A percentile compares a stretch with the other conserved stretches of the same genome.
Conservation (phyloP, 177 flowering plant genomes). For the Tripterygium wilfordii region DNA sequence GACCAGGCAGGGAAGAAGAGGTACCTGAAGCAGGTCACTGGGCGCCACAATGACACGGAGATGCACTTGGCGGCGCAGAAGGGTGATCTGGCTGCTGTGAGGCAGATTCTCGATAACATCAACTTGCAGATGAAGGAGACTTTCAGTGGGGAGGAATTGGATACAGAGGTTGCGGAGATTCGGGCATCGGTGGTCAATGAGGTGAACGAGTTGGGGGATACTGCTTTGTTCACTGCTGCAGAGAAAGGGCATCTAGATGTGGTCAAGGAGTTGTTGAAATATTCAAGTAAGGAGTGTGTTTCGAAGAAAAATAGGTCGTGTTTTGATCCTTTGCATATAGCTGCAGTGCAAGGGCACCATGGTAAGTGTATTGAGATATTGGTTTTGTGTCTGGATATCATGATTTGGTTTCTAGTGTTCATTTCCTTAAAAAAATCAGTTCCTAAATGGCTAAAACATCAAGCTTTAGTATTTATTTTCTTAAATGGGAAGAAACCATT, state of each 20-base stretch:
- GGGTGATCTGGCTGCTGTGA: conserved; percentile 42
- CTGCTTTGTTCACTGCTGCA: no score
- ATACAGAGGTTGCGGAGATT: conserved; percentile 49
- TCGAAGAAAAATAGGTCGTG: conserved; percentile 42
- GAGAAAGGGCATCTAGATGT: conserved; percentile 53
- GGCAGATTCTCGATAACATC: conserved; percentile 34
- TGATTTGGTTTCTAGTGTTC: no score
- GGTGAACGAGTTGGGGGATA: no score
- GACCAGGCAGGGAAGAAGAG: conserved; percentile 48
- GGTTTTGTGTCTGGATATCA: neutral
- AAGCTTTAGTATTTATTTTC: no score
- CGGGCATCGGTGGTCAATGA: conserved; percentile 43
- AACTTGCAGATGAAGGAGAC: conserved; percentile 35
- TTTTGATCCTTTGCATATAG: conserved; percentile 33
- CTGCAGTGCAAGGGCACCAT: conserved; percentile 37
- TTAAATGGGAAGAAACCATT: no score
- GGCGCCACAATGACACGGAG: conserved; percentile 52
- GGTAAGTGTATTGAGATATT: conserved; percentile 22
- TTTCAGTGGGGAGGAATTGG: conserved; percentile 32
- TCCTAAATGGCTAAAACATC: no score
- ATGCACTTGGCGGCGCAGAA: conserved; percentile 55
- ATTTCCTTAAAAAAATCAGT: no score
- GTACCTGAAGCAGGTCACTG: conserved; percentile 62
- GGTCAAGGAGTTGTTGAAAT: conserved; percentile 52
- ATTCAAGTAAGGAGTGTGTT: conserved; percentile 35